phyloP scores from a whole-genome alignment of 1,284 basidiomycete species.

The Pyrrhoderma lamaoense region DNA sequence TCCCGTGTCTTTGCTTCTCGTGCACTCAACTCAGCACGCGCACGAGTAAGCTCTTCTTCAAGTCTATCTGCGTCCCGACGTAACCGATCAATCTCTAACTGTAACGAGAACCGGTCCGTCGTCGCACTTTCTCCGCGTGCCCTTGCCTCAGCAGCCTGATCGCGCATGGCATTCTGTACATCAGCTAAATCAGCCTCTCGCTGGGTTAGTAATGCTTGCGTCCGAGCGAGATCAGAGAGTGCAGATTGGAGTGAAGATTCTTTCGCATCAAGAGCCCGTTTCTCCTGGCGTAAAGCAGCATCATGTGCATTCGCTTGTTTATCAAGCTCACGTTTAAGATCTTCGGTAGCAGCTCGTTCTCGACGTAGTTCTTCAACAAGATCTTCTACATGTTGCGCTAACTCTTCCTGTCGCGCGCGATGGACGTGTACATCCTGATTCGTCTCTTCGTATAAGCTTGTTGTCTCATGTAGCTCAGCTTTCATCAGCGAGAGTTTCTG shows the following conservation, averaged over 20 bases:
- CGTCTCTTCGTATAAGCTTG: conserved; percentile 52
- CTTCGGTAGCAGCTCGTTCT: conserved; percentile 51
- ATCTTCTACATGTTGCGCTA: conserved; percentile 68
- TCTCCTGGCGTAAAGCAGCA: conserved; percentile 47
- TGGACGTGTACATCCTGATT: conserved; percentile 54
- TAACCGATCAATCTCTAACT: conserved; percentile 85
- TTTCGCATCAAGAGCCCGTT: conserved; percentile 57
- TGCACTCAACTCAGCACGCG: conserved; percentile 66
- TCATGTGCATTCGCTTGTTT: conserved; percentile 53
- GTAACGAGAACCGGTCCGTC: conserved; percentile 78
- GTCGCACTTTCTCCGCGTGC: conserved; percentile 76
- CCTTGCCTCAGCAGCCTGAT: conserved; percentile 60
- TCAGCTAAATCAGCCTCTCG: conserved; percentile 67
- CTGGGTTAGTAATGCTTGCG: conserved; percentile 53
- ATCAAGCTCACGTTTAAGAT: conserved; percentile 47
- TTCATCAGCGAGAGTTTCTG: conserved; percentile 64
- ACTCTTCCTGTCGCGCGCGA: conserved; percentile 44
- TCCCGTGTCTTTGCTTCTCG: conserved; percentile 59
- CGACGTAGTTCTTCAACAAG: conserved; percentile 58
- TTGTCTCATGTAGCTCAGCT: conserved; percentile 53
- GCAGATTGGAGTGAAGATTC: conserved; percentile 58
- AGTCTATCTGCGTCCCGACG: conserved; percentile 78
- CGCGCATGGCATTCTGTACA: conserved; percentile 67
- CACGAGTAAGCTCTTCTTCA: conserved; percentile 74
- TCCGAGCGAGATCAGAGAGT: conserved; percentile 52